These are phyloP conservation scores for Puccinia sorghi DNA, from an alignment of 1,284 basidiomycete genomes.

Conservation along the genomic window DNA sequence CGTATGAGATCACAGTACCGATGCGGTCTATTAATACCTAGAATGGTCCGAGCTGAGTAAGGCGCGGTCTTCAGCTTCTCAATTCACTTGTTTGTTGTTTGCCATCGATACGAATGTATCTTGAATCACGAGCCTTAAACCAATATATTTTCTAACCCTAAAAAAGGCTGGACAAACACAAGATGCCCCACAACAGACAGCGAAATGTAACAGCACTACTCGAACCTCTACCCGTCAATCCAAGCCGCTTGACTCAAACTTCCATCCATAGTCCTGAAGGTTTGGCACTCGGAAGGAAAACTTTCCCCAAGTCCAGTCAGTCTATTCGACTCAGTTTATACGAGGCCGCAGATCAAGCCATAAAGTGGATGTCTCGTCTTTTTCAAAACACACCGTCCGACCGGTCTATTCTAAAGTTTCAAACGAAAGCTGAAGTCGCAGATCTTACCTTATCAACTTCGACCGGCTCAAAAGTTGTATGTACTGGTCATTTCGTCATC, in stretches of 20 bases:
- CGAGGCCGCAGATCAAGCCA: constrained; percentile 32
- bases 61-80: constrained; percentile 2
- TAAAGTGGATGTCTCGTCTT: constrained; percentile 36
- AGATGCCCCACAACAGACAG: constrained; percentile 32
- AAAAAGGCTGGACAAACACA: constrained; percentile 33
- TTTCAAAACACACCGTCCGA: constrained; percentile 9
- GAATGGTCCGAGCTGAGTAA: constrained; percentile 30
- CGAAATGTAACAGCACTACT: constrained; percentile 22
- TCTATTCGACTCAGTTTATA: constrained; percentile 27
- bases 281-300: neutral
- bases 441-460: constrained; percentile 2
- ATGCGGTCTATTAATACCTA: constrained; percentile 34
- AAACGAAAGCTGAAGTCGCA: constrained; percentile 12
- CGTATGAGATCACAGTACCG: neutral
- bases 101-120: neutral
- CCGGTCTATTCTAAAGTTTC: constrained; percentile 13
- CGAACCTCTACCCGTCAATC: constrained; percentile 3
- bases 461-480: constrained; percentile 22
- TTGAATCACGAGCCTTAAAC: neutral
- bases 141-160: neutral
- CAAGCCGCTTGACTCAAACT: neutral
- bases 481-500: neutral
- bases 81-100: constrained; percentile 8
- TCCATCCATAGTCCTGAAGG: constrained; percentile 32
- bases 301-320: neutral